These are phyloP conservation scores for Parsonsia alboflavescens DNA, from an alignment of 257 asterid species.

Conservation along the genomic window DNA sequence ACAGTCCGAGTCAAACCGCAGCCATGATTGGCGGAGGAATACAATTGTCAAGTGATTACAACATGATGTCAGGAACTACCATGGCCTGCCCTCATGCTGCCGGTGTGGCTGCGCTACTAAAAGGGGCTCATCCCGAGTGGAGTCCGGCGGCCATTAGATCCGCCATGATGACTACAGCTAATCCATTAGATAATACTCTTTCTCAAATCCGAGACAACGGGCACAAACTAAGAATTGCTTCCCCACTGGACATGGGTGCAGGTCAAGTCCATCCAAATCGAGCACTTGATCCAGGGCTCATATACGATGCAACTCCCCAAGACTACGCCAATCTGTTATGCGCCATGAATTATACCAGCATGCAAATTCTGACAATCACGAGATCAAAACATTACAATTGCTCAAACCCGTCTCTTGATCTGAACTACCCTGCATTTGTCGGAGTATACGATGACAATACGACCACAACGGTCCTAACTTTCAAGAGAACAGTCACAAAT, in stretches of 20 bases:
- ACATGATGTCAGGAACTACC: slow-evolving; percentile 42
- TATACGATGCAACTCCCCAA: slow-evolving; percentile 37
- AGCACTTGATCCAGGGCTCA: slow-evolving; percentile 48
- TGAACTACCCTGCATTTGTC: slow-evolving; percentile 47
- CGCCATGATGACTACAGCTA: slow-evolving; percentile 58
- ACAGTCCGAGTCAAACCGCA: slow-evolving; percentile 15
- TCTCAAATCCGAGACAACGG: slow-evolving; percentile 32
- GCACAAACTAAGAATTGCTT: slow-evolving; percentile 22
- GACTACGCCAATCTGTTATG: slow-evolving; percentile 46
- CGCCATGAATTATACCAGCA: slow-evolving; percentile 34
- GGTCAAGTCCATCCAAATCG: slow-evolving; percentile 48
- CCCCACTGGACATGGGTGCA: slow-evolving; percentile 46
- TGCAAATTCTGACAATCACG: slow-evolving; percentile 31
- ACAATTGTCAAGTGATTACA: slow-evolving; percentile 29
- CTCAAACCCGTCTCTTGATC: slow-evolving; percentile 34
- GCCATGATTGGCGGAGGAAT: slow-evolving; percentile 23
- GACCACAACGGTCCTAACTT: slow-evolving; percentile 20
- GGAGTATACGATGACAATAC: slow-evolving; percentile 25
- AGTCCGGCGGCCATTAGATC: slow-evolving; percentile 51
- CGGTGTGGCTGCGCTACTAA: slow-evolving; percentile 44
- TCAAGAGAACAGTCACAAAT: slow-evolving; percentile 36
- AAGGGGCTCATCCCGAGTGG: slow-evolving; percentile 47
- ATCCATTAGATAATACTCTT: slow-evolving; percentile 31
- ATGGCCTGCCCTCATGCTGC: slow-evolving; percentile 55
- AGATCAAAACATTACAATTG: slow-evolving; percentile 36